Conservation (phyloP, 306 rosid species). For the Ochetophila trinervis region DNA sequence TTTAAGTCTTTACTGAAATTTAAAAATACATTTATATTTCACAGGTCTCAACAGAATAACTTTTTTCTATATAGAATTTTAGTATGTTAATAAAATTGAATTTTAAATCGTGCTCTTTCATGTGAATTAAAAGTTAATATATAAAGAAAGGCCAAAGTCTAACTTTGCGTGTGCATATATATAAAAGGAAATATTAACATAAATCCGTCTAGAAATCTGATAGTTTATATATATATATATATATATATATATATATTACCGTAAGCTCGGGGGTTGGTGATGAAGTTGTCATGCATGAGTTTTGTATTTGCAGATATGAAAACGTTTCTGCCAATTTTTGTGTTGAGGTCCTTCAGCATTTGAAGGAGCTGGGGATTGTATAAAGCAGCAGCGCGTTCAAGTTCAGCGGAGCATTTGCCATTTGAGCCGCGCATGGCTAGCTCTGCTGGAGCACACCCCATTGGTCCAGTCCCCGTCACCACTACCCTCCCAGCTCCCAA, state of each 20-base stretch:
- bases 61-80: too few species aligned
- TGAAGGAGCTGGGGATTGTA: conserved; percentile 60
- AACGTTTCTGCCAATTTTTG: conserved; percentile 41
- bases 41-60: too few species aligned
- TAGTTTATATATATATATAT: not conserved
- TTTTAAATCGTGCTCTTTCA: too few species aligned
- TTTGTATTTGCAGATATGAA: conserved; percentile 55
- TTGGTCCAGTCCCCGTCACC: conserved; percentile 73
- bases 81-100: too few species aligned
- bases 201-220: too few species aligned
- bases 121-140: too few species aligned
- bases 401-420: conserved; percentile 60
- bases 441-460: conserved; percentile 82
- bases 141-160: too few species aligned
- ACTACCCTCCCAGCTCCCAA: conserved; percentile 64
- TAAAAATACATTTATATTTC: too few species aligned
- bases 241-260: conserved; percentile 29
- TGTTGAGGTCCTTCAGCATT: conserved; percentile 59
- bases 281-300: conserved; percentile 47
- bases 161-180: too few species aligned
- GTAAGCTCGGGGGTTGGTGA: conserved; percentile 49
- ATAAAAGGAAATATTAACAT: too few species aligned
- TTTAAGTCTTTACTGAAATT: too few species aligned
- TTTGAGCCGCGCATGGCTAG: conserved; percentile 47
- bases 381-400: conserved; percentile 57